These are phyloP conservation scores for Metschnikowia orientalis DNA, from an alignment of 805 yeast species.

Conservation along the genomic window DNA sequence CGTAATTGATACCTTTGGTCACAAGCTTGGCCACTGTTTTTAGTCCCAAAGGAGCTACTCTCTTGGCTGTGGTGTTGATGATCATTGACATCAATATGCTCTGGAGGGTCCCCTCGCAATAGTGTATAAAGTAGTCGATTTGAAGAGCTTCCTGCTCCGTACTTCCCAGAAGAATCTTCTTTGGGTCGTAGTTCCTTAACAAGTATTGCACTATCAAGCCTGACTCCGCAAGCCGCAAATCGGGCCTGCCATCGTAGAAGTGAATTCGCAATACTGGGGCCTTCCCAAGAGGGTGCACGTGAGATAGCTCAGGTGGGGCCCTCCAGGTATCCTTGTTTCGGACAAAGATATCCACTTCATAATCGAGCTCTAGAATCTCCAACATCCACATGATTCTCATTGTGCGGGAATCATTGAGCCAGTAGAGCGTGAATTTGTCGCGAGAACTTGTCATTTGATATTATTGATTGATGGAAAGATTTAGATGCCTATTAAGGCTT, in stretches of 20 bases:
- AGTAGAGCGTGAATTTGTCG: constrained; percentile 18
- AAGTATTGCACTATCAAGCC: constrained; percentile 56
- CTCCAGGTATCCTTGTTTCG: constrained; percentile 45
- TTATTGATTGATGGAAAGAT: too few relatives aligned
- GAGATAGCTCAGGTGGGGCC: constrained; percentile 37
- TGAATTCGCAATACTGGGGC: constrained; percentile 51
- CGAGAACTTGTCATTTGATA: constrained; percentile 3
- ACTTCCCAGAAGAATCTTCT: constrained; percentile 33
- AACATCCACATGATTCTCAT: constrained; percentile 60
- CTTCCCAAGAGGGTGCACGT: constrained; percentile 60
- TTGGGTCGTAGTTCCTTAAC: constrained; percentile 45
- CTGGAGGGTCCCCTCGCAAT: constrained; percentile 60
- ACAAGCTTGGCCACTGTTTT: constrained; percentile 42
- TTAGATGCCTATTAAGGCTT: too few relatives aligned
- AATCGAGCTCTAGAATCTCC: constrained; percentile 55
- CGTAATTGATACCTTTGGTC: constrained; percentile 43
- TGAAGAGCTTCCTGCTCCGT: constrained; percentile 37
- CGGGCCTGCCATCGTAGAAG: constrained; percentile 33
- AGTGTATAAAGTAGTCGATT: constrained; percentile 51
- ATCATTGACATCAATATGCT: constrained; percentile 39
- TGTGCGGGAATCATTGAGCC: constrained; percentile 55
- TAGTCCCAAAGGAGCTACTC: constrained; percentile 45
- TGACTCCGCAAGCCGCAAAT: constrained; percentile 49
- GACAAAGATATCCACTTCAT: constrained; percentile 49
- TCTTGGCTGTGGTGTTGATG: constrained; percentile 38